Conservation (phyloP, 495 filamentous ascomycete genomes). For the Penicillium macrosclerotiorum region DNA sequence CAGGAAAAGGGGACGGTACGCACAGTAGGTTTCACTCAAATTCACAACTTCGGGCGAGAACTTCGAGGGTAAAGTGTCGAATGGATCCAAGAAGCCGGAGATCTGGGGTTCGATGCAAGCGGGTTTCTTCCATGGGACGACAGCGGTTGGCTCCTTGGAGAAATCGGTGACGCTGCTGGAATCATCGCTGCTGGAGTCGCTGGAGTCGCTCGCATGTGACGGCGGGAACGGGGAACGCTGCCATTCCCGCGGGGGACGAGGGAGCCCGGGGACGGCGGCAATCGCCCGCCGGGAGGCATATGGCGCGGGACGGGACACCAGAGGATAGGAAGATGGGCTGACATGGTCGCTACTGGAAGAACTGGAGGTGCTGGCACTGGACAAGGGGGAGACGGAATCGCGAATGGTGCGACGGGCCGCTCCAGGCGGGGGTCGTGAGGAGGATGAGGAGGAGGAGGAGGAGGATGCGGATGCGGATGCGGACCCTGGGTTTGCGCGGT, state of each 20-base stretch:
- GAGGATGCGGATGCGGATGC: background rate
- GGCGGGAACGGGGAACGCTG: slow-evolving; percentile 11
- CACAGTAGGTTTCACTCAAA: slow-evolving; percentile 26
- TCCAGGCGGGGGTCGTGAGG: too few relatives aligned
- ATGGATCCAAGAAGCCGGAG: slow-evolving; percentile 31
- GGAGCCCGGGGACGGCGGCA: background rate
- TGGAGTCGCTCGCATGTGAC: slow-evolving; percentile 13
- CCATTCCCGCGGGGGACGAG: slow-evolving; percentile 2
- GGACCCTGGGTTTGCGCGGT: too few relatives aligned
- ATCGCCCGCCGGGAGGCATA: background rate
- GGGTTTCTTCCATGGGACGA: slow-evolving; percentile 4
- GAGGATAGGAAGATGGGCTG: slow-evolving; percentile 3
- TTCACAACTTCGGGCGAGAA: slow-evolving; percentile 26
- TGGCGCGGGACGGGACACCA: slow-evolving; percentile 8
- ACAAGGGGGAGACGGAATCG: background rate
- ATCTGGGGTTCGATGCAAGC: slow-evolving; percentile 24
- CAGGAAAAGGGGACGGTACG: background rate
- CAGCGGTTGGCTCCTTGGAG: background rate
- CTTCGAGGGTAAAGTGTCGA: slow-evolving; percentile 24
- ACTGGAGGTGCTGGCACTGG: too few relatives aligned
- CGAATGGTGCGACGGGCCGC: background rate
- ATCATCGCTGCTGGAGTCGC: slow-evolving; percentile 15
- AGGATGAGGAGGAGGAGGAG: background rate
- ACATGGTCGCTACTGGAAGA: background rate
- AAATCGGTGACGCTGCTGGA: background rate